These are phyloP conservation scores for Oenanthe sinensis DNA, from an alignment of 129 eudicot species.

Conservation along the genomic window DNA sequence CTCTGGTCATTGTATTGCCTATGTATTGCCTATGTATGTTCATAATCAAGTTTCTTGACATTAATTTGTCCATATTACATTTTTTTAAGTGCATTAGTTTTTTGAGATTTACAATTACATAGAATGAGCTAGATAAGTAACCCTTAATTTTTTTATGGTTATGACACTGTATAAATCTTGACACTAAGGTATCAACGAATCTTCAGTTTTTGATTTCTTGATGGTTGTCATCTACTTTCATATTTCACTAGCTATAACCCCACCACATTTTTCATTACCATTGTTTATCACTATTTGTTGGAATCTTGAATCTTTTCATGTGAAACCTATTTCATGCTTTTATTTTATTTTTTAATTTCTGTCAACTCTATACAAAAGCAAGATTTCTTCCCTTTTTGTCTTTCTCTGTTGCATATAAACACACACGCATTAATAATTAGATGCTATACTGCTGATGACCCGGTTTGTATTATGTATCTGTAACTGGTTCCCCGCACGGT, in stretches of 20 bases:
- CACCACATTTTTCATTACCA: not conserved
- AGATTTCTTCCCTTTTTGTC: not conserved
- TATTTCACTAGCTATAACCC: not conserved
- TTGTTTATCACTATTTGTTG: not conserved
- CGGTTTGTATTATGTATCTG: not conserved
- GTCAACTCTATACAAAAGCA: not conserved
- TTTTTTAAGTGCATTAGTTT: not conserved
- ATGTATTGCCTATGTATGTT: too few relatives aligned
- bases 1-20: too few relatives aligned
- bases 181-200: not conserved
- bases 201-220: not conserved
- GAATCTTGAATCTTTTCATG: conserved; percentile 9
- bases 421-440: not conserved
- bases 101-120: not conserved
- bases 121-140: not conserved
- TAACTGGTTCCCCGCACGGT: not conserved
- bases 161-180: not conserved
- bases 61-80: too few relatives aligned
- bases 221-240: not conserved
- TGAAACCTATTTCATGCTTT: not conserved
- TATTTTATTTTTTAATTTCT: not conserved
- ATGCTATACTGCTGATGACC: not conserved
- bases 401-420: not conserved
- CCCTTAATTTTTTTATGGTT: not conserved
- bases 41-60: too few relatives aligned